Evolutionary conservation across 495 filamentous ascomycete genomes (phyloP).

Genomic region (Rostrohypoxylon terebratum): DNA sequence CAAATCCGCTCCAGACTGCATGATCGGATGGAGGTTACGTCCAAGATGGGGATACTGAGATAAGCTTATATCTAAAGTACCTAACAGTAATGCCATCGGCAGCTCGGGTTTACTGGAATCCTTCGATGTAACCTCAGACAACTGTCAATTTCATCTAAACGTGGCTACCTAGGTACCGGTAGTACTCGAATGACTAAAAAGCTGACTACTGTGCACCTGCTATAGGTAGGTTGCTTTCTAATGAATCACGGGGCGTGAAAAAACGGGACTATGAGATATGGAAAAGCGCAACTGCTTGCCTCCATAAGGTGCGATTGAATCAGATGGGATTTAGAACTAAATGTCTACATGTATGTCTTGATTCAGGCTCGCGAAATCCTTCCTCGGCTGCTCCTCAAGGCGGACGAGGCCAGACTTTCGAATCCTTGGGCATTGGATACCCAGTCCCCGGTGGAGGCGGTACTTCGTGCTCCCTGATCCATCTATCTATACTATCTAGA

Average conservation of each 20-base stretch:
- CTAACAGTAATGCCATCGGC: not conserved
- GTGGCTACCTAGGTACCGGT: too few species aligned
- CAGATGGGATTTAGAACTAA: not conserved
- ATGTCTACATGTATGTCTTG: not conserved
- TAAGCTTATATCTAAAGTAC: conserved; percentile 6
- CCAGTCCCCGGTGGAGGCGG: not conserved
- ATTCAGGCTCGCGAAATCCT: not conserved
- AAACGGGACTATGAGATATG: too few species aligned
- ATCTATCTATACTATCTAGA: not conserved
- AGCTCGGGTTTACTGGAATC: not conserved
- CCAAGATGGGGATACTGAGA: not conserved
- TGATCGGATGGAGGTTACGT: not conserved
- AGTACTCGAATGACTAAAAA: too few species aligned
- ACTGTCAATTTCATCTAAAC: too few species aligned
- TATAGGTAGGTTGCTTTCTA: too few species aligned
- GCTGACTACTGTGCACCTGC: too few species aligned
- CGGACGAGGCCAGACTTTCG: not conserved
- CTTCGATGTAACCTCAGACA: not conserved
- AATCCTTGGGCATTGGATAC: not conserved
- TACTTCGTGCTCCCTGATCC: not conserved
- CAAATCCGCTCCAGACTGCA: not conserved
- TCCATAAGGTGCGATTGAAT: too few species aligned
- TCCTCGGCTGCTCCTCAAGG: not conserved
- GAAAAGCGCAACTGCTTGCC: too few species aligned
- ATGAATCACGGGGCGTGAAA: too few species aligned